These are phyloP conservation scores for Mycena crocata DNA, from an alignment of 768 basidiomycete species.

Conservation along the genomic window DNA sequence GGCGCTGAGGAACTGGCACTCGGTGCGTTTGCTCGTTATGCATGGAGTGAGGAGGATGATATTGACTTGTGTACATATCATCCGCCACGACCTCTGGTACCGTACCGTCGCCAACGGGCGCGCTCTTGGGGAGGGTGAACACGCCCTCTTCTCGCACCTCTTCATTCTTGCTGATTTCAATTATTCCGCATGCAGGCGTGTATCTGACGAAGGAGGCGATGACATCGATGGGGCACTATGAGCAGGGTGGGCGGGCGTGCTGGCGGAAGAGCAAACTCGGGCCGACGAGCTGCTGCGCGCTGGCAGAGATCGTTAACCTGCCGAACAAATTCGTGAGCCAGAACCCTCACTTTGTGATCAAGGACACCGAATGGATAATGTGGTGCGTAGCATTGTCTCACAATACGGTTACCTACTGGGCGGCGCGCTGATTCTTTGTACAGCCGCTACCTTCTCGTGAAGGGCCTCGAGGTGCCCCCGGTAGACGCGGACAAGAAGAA, in stretches of 20 bases:
- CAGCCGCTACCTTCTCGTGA: conserved; percentile 75
- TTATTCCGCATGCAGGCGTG: conserved; percentile 63
- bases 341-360: conserved; percentile 67
- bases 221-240: conserved; percentile 60
- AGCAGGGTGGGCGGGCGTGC: conserved; percentile 41
- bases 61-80: conserved; percentile 57
- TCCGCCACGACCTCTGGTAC: conserved; percentile 79
- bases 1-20: conserved; percentile 75
- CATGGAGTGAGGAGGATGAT: too few relatives aligned
- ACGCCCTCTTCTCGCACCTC: not conserved
- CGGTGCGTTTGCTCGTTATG: conserved; percentile 50
- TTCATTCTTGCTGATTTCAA: conserved; percentile 6
- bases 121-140: conserved; percentile 70
- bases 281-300: conserved; percentile 63
- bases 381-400: conserved; percentile 64
- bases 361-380: conserved; percentile 77
- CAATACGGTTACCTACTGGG: too few relatives aligned
- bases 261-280: conserved; percentile 66
- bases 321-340: conserved; percentile 65
- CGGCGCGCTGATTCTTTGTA: not conserved
- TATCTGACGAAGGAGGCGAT: conserved; percentile 73
- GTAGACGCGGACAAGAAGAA: conserved; percentile 30
- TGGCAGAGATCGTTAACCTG: conserved; percentile 76
- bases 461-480: conserved; percentile 18
- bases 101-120: conserved; percentile 67